A percentile compares a stretch with the other conserved stretches of the same genome.
Conservation (phyloP, 768 basidiomycete genomes). For the Pleurotus salmoneostramineus region DNA sequence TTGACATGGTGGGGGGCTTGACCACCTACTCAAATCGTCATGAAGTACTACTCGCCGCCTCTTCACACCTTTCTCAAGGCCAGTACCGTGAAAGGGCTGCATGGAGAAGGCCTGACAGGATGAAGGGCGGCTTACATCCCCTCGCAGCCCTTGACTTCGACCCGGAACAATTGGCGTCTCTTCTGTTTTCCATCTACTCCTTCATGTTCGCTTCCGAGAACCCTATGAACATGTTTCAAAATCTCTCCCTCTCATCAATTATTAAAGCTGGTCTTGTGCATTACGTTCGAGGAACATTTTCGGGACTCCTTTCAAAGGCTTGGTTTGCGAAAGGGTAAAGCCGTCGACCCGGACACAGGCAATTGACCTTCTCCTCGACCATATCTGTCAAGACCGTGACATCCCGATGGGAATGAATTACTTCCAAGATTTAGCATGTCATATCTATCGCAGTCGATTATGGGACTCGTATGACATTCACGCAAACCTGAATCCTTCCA, state of each 20-base stretch:
- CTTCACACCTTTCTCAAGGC: not conserved
- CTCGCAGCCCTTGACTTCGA: conserved; percentile 13
- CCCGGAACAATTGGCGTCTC: conserved; percentile 23
- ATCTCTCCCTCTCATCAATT: conserved; percentile 4
- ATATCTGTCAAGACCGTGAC: conserved; percentile 16
- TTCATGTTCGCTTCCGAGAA: conserved; percentile 33
- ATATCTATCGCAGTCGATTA: conserved; percentile 28
- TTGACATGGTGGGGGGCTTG: conserved; percentile 29
- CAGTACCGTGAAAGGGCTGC: conserved; percentile 33
- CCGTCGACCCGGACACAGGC: conserved; percentile 20
- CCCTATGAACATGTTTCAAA: conserved; percentile 6
- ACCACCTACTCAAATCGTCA: conserved; percentile 30
- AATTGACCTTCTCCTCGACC: conserved; percentile 24
- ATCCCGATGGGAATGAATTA: conserved; percentile 25
- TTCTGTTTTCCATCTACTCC: conserved; percentile 36
- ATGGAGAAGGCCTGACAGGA: conserved; percentile 24
- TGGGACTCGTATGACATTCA: conserved; percentile 11
- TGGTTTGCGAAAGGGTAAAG: conserved; percentile 18
- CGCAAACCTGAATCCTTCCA: not conserved
- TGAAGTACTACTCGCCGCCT: conserved; percentile 19
- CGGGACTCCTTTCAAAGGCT: conserved; percentile 22
- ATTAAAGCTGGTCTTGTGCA: conserved; percentile 15
- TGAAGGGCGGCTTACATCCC: not conserved
- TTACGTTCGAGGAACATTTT: conserved; percentile 29
- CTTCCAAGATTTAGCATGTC: conserved; percentile 34